These are phyloP conservation scores for Allium cepa DNA, from an alignment of 106 monocot species.

Conservation along the genomic window DNA sequence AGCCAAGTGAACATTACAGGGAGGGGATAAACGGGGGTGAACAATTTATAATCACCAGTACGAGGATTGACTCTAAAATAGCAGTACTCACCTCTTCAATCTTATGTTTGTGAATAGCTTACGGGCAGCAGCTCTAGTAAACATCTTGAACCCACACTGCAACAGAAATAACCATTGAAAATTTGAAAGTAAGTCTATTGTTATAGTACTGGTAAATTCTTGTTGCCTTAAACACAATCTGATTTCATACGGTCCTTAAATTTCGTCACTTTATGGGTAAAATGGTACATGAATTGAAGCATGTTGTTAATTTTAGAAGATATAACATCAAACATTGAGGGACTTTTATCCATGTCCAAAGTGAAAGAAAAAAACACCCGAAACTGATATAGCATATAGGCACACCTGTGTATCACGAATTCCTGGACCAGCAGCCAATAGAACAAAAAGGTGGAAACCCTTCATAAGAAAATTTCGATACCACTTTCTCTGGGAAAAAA, in stretches of 20 bases:
- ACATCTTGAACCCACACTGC: conserved; percentile 99
- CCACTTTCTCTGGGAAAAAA: conserved; percentile 82
- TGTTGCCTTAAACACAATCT: no score
- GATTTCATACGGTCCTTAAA: no score
- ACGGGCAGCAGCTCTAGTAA: conserved; percentile 82
- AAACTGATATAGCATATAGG: no score
- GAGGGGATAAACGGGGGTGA: no score
- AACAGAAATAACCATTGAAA: conserved; percentile 8
- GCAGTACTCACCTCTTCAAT: conserved; percentile 63
- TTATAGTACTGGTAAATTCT: no score
- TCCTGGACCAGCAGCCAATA: conserved; percentile 88
- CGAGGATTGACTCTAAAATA: not conserved
- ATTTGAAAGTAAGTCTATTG: not conserved
- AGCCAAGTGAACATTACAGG: no score
- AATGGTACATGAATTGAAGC: no score
- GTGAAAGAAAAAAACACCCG: not conserved
- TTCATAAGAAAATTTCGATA: conserved; percentile 96
- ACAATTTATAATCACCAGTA: no score
- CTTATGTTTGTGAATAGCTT: conserved; percentile 88
- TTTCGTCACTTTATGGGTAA: no score
- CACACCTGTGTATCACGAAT: conserved; percentile 93
- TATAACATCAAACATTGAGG: no score
- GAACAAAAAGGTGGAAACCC: conserved; percentile 93
- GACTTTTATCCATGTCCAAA: no score
- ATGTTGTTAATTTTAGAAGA: no score